phyloP scores from a whole-genome alignment of 2,329 filamentous ascomycete genomes.

The Calonectria multiphialidica region DNA sequence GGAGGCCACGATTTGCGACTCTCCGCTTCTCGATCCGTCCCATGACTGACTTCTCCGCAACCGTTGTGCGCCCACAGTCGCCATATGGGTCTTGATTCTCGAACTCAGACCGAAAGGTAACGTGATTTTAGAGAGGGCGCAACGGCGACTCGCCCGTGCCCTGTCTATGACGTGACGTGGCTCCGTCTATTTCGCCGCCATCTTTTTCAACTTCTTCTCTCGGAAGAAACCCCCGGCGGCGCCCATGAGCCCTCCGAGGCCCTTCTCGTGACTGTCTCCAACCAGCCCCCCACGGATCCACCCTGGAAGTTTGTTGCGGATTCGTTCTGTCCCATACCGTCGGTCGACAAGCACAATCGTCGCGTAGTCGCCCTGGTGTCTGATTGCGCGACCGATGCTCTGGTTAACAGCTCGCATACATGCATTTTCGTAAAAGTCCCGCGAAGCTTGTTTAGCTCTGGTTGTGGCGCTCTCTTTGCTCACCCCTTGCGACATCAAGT shows the following conservation, averaged over 20 bases:
- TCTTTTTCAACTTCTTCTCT: constrained; percentile 52
- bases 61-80: constrained; percentile 14
- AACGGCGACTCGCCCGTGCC: neutral
- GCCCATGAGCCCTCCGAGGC: constrained; percentile 70
- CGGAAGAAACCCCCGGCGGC: constrained; percentile 70
- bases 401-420: constrained; percentile 99
- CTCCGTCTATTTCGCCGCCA: neutral
- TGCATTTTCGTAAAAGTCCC: constrained; percentile 92
- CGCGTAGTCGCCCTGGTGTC: constrained; percentile 90
- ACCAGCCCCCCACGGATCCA: constrained; percentile 86
- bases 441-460: constrained; percentile 67
- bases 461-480: constrained; percentile 42
- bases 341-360: constrained; percentile 88
- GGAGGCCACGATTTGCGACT: constrained; percentile 12
- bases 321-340: constrained; percentile 80
- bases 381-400: constrained; percentile 91
- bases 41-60: constrained; percentile 11
- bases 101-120: constrained; percentile 1
- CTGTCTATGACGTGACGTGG: neutral
- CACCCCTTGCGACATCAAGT: constrained; percentile 45
- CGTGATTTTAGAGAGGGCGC: neutral
- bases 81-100: constrained; percentile 35
- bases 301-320: constrained; percentile 83
- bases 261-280: constrained; percentile 59
- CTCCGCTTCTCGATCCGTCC: constrained; percentile 29